Percentiles rank a stretch among this genome's conserved stretches.
phyloP scores from a whole-genome alignment of 192 early-diverging fungal genomes.

The Coemansia sp. region DNA sequence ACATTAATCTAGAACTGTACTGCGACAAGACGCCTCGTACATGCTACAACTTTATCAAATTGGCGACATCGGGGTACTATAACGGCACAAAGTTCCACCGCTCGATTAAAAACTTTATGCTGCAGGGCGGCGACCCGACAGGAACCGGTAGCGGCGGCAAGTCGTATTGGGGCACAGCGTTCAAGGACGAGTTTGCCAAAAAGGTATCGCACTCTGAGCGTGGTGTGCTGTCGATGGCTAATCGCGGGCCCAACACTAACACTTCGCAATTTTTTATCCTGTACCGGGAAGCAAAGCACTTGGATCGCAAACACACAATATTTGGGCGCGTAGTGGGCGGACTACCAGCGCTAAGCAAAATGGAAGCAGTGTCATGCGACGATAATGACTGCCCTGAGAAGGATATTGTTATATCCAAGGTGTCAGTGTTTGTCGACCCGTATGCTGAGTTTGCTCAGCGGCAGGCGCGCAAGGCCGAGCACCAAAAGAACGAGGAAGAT shows the following conservation, averaged over 20 bases:
- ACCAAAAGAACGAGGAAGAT: slow-evolving; percentile 48
- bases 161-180: slow-evolving; percentile 63
- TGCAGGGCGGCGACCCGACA: slow-evolving; percentile 97
- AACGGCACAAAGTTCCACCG: slow-evolving; percentile 82
- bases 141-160: slow-evolving; percentile 89
- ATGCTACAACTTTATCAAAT: slow-evolving; percentile 89
- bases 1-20: slow-evolving; percentile 33
- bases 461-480: slow-evolving; percentile 63
- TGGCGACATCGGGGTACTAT: slow-evolving; percentile 75
- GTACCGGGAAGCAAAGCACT: slow-evolving; percentile 62
- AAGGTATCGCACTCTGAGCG: slow-evolving; percentile 74
- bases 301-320: slow-evolving; percentile 88
- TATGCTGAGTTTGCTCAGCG: slow-evolving; percentile 73
- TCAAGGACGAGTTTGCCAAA: slow-evolving; percentile 68
- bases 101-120: slow-evolving; percentile 89
- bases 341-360: slow-evolving; percentile 71
- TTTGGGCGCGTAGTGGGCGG: slow-evolving; percentile 95
- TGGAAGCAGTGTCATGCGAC: slow-evolving; percentile 75
- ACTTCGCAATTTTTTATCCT: slow-evolving; percentile 67
- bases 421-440: slow-evolving; percentile 81
- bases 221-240: slow-evolving; percentile 94
- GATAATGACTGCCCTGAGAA: slow-evolving; percentile 68
- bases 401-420: slow-evolving; percentile 73
- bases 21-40: slow-evolving; percentile 71
- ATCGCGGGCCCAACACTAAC: slow-evolving; percentile 90